Conservation (phyloP, 2,329 filamentous ascomycete species). For the Ophiostoma piceae region DNA sequence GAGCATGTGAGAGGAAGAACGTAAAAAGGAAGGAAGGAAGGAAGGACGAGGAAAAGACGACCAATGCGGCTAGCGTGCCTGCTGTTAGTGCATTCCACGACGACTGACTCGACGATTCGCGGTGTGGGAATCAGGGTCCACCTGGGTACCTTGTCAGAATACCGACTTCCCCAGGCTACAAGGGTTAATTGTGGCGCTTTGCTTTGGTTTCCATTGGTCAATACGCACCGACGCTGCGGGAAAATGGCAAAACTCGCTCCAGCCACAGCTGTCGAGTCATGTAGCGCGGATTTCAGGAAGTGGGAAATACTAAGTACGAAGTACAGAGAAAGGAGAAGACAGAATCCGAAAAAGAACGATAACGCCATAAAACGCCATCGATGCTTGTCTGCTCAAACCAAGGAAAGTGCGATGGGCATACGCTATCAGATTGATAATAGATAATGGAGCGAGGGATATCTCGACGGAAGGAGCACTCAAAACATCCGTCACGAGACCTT, state of each 20-base stretch:
- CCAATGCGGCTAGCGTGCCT: neutral
- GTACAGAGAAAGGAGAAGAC: neutral
- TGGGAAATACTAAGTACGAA: neutral
- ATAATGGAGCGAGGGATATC: neutral
- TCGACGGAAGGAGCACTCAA: neutral
- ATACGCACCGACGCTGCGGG: neutral
- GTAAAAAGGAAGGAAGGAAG: neutral
- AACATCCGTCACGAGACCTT: neutral
- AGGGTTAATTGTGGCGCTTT: neutral
- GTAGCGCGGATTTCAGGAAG: neutral
- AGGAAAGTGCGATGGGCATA: slow-evolving; percentile 1
- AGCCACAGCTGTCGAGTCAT: slow-evolving; percentile 9
- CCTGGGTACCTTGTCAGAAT: neutral
- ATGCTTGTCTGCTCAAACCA: neutral
- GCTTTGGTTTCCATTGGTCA: neutral
- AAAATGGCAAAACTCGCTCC: neutral
- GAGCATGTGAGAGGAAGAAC: slow-evolving; percentile 3
- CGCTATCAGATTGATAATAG: neutral
- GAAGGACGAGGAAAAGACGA: neutral
- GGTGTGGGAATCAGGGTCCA: slow-evolving; percentile 13
- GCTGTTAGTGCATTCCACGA: neutral
- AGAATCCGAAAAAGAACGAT: neutral
- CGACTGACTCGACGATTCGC: slow-evolving; percentile 3
- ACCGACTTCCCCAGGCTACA: slow-evolving; percentile 1
- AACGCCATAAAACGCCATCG: neutral